Conservation (phyloP, 345 rosid genomes). For the Sisymbrium altissimum region DNA sequence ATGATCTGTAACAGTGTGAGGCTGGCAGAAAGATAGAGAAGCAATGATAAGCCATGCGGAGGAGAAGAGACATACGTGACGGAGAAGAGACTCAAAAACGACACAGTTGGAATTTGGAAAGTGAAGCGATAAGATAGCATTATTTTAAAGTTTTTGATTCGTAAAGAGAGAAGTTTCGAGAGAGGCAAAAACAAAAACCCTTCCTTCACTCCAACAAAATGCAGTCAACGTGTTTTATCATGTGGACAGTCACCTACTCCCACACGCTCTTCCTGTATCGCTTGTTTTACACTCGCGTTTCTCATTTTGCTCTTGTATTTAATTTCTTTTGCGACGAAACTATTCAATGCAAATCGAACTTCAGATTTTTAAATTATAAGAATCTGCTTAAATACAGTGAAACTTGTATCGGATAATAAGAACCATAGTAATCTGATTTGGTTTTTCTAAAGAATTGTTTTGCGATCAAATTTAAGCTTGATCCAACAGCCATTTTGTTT, state of each 20-base stretch:
- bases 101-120: slow-evolving; percentile 9
- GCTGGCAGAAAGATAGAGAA: neutral
- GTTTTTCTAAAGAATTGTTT: no score
- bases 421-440: no score
- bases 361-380: no score
- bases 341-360: no score
- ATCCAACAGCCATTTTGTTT: no score
- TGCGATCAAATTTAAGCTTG: no score
- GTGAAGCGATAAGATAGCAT: slow-evolving; percentile 10
- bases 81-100: slow-evolving; percentile 30
- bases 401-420: no score
- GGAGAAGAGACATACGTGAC: slow-evolving; percentile 27
- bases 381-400: no score
- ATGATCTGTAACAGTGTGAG: neutral
- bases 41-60: neutral
- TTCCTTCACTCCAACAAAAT: slow-evolving; percentile 21
- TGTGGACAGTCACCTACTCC: neutral
- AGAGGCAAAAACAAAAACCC: slow-evolving; percentile 15
- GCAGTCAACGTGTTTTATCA: slow-evolving; percentile 21
- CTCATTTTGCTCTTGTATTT: neutral
- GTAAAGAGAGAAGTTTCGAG: slow-evolving; percentile 22
- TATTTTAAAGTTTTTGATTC: neutral
- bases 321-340: no score
- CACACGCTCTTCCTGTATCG: slow-evolving; percentile 5
- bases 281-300: slow-evolving; percentile 14